Evolutionary conservation across 495 filamentous ascomycete species (phyloP), one percentile per base, ranked within the genome.

Genomic region (Annulohypoxylon stygium): DNA sequence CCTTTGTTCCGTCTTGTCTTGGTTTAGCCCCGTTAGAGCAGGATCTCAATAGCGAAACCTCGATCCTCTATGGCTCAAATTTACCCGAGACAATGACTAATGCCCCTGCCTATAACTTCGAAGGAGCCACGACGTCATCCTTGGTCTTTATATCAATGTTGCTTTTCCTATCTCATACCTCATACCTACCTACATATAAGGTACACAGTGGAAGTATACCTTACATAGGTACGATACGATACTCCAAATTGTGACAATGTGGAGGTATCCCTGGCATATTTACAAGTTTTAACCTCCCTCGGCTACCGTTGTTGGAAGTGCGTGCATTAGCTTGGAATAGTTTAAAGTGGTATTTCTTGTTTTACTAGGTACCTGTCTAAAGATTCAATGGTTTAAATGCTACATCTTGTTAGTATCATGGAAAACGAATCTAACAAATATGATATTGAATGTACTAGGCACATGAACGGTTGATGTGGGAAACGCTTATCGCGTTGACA

Each of bases 71-170:
- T 30, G 48, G 48, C 18, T 30, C 14, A 43, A 53, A 11, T 53
- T 53, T 53, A 53, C 20, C 48, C 48, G 48, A 53, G 48, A 53
- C 48, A 53, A 8, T 30, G 48, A 53, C 20, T 53, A 30, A 60
- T 30, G 20, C 10, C 4, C 1, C 20, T 41, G 34, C 45, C 3
- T 33, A 37, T 9, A 18, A 43, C 12, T 43, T 43, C 2, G 39
- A n/a, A 39, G 50, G 36, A n/a, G 45, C 37, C 60, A 33, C 60
- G 37, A 63, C 60, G 60, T 63, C 60, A 63, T 63, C 34, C 6
- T 26, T 8, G 5, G 33, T 9, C 58, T 43, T 3, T 37, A 7
- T 23, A 23, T 23, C 1, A 23, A 23, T 30, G 8, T 39, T 47
- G 45, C 37, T 20, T 26, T 3, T 20, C 43, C 8, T 14, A 45